Evolutionary conservation across 1,139 yeast species (phyloP), one percentile per base, ranked within the genome.

Genomic region (Kurtzmaniella quercitrusa): DNA sequence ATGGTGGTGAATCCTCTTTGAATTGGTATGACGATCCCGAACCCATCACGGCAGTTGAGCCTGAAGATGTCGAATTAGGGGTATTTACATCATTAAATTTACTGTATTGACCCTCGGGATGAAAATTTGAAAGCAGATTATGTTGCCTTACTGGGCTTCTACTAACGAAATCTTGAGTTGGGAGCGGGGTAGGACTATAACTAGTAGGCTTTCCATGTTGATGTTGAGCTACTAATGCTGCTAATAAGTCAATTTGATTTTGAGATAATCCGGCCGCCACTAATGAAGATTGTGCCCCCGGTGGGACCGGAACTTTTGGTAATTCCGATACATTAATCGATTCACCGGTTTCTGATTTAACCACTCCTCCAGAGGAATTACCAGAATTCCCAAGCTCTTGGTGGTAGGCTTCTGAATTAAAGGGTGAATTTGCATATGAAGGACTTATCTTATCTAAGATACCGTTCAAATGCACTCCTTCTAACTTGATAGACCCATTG

Each of bases 171-270:
- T 37, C 34, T 3, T 15, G n/a, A 3, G 39, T 19, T 3, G 38
- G 11, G 4, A 21, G 16, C 8, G 58, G 47, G 1, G 44, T 14
- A 10, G 39, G 27, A n/a, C 41, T 43, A 41, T 29, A 36, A 29
- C 54, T 37, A 37, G 59, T 60, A n/a, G 62, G 64, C 40, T 59
- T 51, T 33, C 55, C 57, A 5, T 63, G 57, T 57, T 82, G 85
- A 58, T 84, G 85, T 53, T 81, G 85, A 0, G 90, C 91, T 36
- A 84, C 79, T 44, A 85, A 66, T 1, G 88, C 87, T 19, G 87
- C 81, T 37, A 85, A 66, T 3, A 87, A 79, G 55, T 83, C 89
- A 17, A 85, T 83, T 58, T 85, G 91, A 39, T 79, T 80, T 48
- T 74, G 79, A 6, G 80, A 69, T 40, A 84, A 68, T 0, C 93